Evolutionary conservation across 352 stramenopile genomes (phyloP).

Genomic region (Discostella stelligera): DNA sequence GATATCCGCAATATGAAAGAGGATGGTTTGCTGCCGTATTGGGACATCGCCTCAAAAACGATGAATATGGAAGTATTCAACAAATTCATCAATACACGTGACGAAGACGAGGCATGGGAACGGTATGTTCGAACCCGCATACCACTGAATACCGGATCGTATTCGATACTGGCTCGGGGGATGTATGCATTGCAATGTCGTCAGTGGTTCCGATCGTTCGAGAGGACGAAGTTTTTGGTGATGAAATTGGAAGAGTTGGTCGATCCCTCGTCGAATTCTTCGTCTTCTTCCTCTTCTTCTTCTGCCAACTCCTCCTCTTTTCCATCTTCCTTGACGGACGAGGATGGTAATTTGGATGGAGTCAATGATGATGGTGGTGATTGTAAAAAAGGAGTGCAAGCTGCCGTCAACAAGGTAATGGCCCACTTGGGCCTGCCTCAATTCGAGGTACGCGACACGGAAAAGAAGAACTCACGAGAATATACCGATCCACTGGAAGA

Average conservation of each 20-base stretch:
- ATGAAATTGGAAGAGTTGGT: constrained; percentile 92
- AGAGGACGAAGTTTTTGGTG: constrained; percentile 88
- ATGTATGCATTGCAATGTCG: constrained; percentile 93
- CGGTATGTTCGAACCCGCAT: constrained; percentile 59
- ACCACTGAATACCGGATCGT: constrained; percentile 71
- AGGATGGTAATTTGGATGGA: not conserved
- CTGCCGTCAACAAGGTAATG: constrained; percentile 58
- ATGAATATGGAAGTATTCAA: constrained; percentile 59
- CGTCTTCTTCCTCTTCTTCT: too few species aligned
- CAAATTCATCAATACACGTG: constrained; percentile 54
- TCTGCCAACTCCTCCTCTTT: not conserved
- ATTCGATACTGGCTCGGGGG: constrained; percentile 88
- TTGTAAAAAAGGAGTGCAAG: constrained; percentile 18
- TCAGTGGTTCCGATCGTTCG: constrained; percentile 90
- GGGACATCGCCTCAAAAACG: constrained; percentile 56
- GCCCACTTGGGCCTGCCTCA: constrained; percentile 66
- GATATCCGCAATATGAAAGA: constrained; percentile 85
- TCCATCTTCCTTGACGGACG: not conserved
- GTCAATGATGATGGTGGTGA: not conserved
- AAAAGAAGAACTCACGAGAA: constrained; percentile 64
- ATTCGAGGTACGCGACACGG: constrained; percentile 63
- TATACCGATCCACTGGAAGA: constrained; percentile 53
- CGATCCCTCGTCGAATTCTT: too few species aligned
- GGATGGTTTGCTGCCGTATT: constrained; percentile 73
- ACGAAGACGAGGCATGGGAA: constrained; percentile 68